Base-by-base conservation (phyloP, 1,284 basidiomycete species). In the Pseudozyma tsukubaensis region DNA sequence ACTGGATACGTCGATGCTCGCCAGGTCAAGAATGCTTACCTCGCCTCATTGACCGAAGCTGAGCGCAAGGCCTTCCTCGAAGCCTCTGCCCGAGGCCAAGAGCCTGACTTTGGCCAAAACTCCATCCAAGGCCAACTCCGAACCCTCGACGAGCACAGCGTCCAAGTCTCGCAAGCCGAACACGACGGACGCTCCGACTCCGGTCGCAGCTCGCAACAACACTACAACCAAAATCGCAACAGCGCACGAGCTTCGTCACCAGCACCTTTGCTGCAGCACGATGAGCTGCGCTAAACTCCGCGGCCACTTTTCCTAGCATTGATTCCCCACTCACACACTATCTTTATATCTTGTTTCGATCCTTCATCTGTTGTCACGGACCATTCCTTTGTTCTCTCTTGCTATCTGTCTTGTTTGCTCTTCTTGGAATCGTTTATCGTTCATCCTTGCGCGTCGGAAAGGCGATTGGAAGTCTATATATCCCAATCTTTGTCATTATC, bases 11-110 rank as follows among this genome's bases (percentile, higher is more conserved):
- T 62, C 18, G 74, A 76, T 45, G 74, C 74, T 13, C 66, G 74
- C 35, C 62, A 67, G 40, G 71, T 76, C 58, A 76, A 76, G 62
- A 68, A 69, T 21, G 74, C 72, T 18, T 76, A 76, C 52, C 65
- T 76, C 1, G 64, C 63, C 19, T 70, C 63, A 45, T 65, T 75
- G 37, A 50, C 52, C 19, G 50, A 58, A 12, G 64, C 67, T 9
- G 72, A 75, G 49, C 67, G 72, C 29, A 62, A 68, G 19, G 63
- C 64, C 9, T 75, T 75, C 59, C 55, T 74, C 14, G 55, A 65
- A 42, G 53, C 64, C 1, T 59, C 63, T 16, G 57, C 57, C 21
- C 35, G 56, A 12, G 56, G 60, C n/a, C 56, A 51, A 19, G 50
- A 49, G 13, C 51, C 51, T 13, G 59, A 50, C 21, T 56, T 51